A percentile compares a stretch with the other conserved stretches of the same genome.
Conservation (phyloP, 768 basidiomycete species). For the Suillus luteus region DNA sequence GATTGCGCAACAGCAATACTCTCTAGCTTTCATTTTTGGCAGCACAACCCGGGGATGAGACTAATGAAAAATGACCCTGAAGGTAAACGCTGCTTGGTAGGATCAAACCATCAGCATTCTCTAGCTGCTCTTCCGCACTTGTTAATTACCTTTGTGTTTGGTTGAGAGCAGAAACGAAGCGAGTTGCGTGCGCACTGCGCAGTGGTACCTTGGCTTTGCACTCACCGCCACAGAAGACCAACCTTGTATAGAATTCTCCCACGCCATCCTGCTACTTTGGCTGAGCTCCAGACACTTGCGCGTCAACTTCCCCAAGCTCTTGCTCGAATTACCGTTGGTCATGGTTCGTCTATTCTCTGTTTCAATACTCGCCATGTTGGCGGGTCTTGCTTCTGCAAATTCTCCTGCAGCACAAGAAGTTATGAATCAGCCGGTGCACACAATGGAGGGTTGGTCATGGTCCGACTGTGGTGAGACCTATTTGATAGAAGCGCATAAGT, state of each 20-base stretch:
- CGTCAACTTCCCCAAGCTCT: conserved; percentile 12
- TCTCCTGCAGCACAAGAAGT: conserved; percentile 33
- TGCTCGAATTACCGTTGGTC: conserved; percentile 16
- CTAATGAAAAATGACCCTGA: background rate
- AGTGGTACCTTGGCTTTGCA: background rate
- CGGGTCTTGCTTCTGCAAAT: conserved; percentile 26
- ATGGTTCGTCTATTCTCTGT: conserved; percentile 33
- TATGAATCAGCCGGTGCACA: conserved; percentile 31
- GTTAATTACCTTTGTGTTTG: conserved; percentile 1
- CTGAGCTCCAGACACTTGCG: conserved; percentile 23
- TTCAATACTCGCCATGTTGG: conserved; percentile 32
- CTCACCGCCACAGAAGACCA: conserved; percentile 7
- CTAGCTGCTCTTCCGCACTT: background rate
- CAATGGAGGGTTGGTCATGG: conserved; percentile 63
- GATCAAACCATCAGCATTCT: too few relatives aligned
- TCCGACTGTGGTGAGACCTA: conserved; percentile 67
- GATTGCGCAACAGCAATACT: conserved; percentile 93
- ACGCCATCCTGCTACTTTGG: conserved; percentile 24
- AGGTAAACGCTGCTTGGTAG: background rate
- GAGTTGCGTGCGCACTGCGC: conserved; percentile 3
- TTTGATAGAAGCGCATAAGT: conserved; percentile 13
- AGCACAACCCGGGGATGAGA: background rate
- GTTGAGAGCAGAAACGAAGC: background rate
- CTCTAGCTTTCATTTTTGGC: conserved; percentile 65
- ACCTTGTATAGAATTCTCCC: conserved; percentile 15